Evolutionary conservation across 2,329 filamentous ascomycete genomes (phyloP), one percentile per base, ranked within the genome.

Genomic region (Tolypocladium amazonense): DNA sequence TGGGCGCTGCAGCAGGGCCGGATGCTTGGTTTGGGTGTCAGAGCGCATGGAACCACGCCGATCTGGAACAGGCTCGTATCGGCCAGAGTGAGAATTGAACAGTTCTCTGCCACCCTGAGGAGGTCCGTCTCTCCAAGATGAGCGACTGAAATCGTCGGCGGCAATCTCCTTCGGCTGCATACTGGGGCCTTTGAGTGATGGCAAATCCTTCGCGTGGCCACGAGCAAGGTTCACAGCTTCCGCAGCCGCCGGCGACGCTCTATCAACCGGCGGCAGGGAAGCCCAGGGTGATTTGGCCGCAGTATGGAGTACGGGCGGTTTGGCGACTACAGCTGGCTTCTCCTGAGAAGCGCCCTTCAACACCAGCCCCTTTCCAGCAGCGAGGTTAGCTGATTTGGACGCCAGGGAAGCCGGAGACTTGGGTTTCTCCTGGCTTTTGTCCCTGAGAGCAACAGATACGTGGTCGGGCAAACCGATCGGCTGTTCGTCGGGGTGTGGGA

Each of bases 271-370:
- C 18, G 93, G 93, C 35, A 97, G 76, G 39, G 88, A 71, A 30
- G 93, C 93, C 93, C 93, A 97, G 4, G 93, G 93, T 4, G 92
- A 97, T 70, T 96, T 97, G 33, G 87, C 82, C 0, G 91, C 88
- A 1, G 86, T 81, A 11, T 88, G 83, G 4, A 83, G 80, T 2
- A 80, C 79, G 1, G 87, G 83, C 20, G 87, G 87, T 69, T 92
- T 92, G 11, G 88, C 82, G 50, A 91, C 87, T 5, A 91, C 74
- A 0, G 87, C 87, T 38, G 87, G 87, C 70, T 89, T 91, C 59
- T 90, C 88, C 12, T 83, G 77, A 6, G 83, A 73, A 15, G 73
- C 83, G 43, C 83, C 83, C 68, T 89, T 90, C 38, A 89, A 73
- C 2, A 89, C 78, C 47, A 90, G 71, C 5, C 84, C 84, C 67